Evolutionary conservation across 202 grass and related monocot species (phyloP).

Genomic region (Zoysia matrella): DNA sequence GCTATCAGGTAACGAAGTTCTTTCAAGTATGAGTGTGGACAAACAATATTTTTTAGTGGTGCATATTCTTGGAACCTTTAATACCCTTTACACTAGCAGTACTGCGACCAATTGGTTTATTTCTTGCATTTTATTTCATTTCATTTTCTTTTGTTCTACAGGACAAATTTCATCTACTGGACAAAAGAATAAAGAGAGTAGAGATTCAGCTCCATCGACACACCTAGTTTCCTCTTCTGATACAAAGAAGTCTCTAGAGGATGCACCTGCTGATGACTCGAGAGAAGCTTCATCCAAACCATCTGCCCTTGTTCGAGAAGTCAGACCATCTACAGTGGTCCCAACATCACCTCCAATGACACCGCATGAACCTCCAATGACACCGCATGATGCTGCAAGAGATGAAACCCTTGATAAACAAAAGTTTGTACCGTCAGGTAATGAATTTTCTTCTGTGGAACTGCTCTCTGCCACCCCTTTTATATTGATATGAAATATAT

Average conservation of each 20-base stretch:
- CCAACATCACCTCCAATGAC: background rate
- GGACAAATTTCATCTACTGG: conserved; percentile 1
- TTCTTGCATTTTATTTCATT: background rate
- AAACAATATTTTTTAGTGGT: background rate
- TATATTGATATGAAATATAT: background rate
- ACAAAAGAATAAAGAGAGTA: conserved; percentile 7
- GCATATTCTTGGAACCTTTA: background rate
- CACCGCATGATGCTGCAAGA: background rate
- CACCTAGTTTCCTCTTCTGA: background rate
- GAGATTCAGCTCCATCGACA: background rate
- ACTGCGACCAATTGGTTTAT: background rate
- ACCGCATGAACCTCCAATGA: background rate
- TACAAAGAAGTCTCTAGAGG: background rate
- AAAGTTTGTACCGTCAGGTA: conserved; percentile 30
- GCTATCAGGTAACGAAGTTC: conserved; percentile 26
- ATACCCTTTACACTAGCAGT: conserved; percentile 12
- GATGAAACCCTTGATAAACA: conserved; percentile 8
- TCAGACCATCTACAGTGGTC: background rate
- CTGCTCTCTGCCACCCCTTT: background rate
- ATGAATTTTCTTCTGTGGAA: background rate
- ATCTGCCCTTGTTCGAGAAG: conserved; percentile 21
- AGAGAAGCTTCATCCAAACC: background rate
- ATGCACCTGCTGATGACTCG: background rate
- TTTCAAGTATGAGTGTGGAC: background rate
- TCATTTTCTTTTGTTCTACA: background rate